Evolutionary conservation across 192 early-diverging fungal species (phyloP).

Genomic region (Podochytrium sp.): DNA sequence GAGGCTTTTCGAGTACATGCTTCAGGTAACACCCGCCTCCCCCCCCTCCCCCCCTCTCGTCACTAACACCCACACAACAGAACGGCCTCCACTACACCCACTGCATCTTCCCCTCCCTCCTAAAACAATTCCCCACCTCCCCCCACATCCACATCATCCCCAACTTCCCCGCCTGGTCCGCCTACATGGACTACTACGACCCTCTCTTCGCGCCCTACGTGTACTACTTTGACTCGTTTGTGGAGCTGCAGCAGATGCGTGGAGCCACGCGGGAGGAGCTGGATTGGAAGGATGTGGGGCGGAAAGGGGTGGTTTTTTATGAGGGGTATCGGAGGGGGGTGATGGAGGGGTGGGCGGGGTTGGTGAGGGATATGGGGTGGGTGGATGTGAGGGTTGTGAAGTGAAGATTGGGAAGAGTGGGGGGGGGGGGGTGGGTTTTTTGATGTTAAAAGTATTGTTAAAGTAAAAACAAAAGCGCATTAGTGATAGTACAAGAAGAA

Average conservation of each 20-base stretch:
- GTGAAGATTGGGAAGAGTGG: too few relatives aligned
- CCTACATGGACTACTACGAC: conserved; percentile 26
- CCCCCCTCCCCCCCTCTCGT: too few relatives aligned
- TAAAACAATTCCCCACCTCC: conserved; percentile 2
- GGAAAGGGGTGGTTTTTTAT: conserved; percentile 5
- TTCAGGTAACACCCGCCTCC: not conserved
- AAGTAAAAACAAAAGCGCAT: too few relatives aligned
- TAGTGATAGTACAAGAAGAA: too few relatives aligned
- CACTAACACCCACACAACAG: not conserved
- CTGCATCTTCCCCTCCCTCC: conserved; percentile 17
- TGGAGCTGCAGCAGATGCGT: not conserved
- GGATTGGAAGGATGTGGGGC: conserved; percentile 17
- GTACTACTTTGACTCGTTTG: conserved; percentile 8
- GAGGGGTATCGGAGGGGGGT: conserved; percentile 2
- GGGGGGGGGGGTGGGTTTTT: too few relatives aligned
- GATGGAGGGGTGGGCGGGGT: conserved; percentile 14
- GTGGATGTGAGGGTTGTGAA: not conserved
- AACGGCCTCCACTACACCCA: conserved; percentile 10
- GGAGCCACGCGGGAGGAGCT: not conserved
- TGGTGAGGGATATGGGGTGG: conserved; percentile 24
- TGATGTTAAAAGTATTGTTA: too few relatives aligned
- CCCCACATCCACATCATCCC: not conserved
- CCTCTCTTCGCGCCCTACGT: conserved; percentile 23
- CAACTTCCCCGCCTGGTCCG: not conserved
- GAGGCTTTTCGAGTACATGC: not conserved